These are phyloP conservation scores for Paracorniculantispora psalliotae DNA, from an alignment of 2,329 filamentous ascomycete species.

Conservation along the genomic window DNA sequence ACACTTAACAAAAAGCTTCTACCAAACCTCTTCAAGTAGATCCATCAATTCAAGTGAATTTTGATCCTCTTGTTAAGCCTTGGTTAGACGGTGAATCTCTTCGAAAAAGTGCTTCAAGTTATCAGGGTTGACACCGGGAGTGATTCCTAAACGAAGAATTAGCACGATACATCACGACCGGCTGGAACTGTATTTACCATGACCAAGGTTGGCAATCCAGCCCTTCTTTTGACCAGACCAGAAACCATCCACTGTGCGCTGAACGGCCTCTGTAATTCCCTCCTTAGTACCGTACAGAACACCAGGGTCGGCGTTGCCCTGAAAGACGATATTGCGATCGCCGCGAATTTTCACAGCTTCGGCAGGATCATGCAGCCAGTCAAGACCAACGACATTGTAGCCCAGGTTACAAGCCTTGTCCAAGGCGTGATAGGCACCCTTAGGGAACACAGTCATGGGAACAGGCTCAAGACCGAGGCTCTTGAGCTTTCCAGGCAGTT, in stretches of 20 bases:
- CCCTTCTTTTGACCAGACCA: conserved; percentile 72
- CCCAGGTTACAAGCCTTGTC: conserved; percentile 82
- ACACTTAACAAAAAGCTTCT: not conserved
- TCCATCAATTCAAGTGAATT: not conserved
- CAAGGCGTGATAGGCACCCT: conserved; percentile 93
- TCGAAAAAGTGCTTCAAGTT: conserved; percentile 90
- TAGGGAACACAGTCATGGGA: conserved; percentile 97
- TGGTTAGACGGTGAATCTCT: conserved; percentile 73
- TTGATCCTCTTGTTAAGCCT: conserved; percentile 24
- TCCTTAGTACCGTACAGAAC: conserved; percentile 80
- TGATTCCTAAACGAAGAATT: conserved; percentile 61
- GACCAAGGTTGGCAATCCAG: conserved; percentile 96
- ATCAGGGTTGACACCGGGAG: conserved; percentile 89
- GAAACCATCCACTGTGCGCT: conserved; percentile 85
- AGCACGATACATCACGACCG: not conserved
- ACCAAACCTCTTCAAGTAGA: not conserved
- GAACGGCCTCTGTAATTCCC: conserved; percentile 75
- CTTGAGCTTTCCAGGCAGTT: conserved; percentile 68
- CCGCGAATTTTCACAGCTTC: conserved; percentile 77
- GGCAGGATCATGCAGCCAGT: conserved; percentile 89
- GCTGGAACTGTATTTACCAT: conserved; percentile 56
- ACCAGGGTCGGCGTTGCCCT: conserved; percentile 94
- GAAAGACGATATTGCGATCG: conserved; percentile 69
- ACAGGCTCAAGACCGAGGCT: conserved; percentile 74
- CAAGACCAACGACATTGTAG: conserved; percentile 89